These are phyloP conservation scores for Maudiozyma saulgeensis DNA, from an alignment of 805 yeast genomes.

Conservation along the genomic window DNA sequence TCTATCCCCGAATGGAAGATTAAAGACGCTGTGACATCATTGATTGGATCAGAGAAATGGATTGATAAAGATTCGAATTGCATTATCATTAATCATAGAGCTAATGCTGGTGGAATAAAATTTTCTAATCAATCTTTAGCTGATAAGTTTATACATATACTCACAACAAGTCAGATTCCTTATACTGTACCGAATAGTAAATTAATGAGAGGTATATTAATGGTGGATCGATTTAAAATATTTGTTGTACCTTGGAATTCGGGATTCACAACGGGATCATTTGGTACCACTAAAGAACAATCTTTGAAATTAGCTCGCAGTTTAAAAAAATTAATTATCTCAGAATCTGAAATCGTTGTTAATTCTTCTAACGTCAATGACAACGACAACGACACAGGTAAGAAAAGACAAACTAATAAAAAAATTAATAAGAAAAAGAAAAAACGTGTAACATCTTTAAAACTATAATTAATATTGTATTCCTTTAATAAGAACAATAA, in stretches of 20 bases:
- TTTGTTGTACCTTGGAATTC: slow-evolving; percentile 17
- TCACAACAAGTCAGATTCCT: slow-evolving; percentile 3
- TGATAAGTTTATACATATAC: slow-evolving; percentile 6
- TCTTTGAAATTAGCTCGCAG: slow-evolving; percentile 15
- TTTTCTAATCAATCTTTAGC: slow-evolving; percentile 12
- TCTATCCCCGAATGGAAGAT: slow-evolving; percentile 57
- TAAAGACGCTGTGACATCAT: slow-evolving; percentile 34
- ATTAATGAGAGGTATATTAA: slow-evolving; percentile 15
- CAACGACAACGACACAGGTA: neutral
- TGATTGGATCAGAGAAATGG: slow-evolving; percentile 9
- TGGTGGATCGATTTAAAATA: slow-evolving; percentile 12
- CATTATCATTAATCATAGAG: slow-evolving; percentile 19
- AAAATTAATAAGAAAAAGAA: slow-evolving; percentile 5
- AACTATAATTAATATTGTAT: neutral
- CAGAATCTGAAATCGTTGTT: slow-evolving; percentile 2
- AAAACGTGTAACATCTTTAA: slow-evolving; percentile 1
- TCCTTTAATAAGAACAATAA: neutral
- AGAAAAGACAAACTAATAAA: neutral
- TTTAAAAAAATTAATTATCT: slow-evolving; percentile 10
- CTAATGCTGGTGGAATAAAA: slow-evolving; percentile 21
- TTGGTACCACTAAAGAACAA: slow-evolving; percentile 17
- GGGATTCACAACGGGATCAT: slow-evolving; percentile 15
- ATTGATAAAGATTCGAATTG: slow-evolving; percentile 14
- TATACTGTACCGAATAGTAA: neutral
- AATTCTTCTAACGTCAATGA: no score